These are phyloP conservation scores for Phlebiopsis gigantea DNA, from an alignment of 768 basidiomycete genomes.

Conservation along the genomic window DNA sequence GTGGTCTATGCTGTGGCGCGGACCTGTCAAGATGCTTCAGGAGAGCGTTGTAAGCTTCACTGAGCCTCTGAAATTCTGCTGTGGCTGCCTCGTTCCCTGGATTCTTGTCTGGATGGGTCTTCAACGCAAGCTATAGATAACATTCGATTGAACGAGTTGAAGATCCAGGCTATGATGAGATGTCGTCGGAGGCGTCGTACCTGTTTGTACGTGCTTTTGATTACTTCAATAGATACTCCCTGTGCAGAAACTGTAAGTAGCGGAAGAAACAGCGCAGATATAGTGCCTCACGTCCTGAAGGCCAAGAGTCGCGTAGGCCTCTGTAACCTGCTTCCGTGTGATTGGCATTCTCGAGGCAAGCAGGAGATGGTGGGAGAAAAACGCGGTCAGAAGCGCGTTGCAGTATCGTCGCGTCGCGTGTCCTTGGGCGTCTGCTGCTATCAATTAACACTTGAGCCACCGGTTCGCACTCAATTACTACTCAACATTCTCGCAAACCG, in stretches of 20 bases:
- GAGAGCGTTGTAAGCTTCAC: slow-evolving; percentile 63
- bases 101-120: slow-evolving; percentile 77
- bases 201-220: slow-evolving; percentile 68
- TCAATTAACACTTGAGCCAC: no score
- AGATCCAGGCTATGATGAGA: background rate
- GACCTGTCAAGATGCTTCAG: slow-evolving; percentile 46
- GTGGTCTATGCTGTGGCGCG: slow-evolving; percentile 21
- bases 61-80: slow-evolving; percentile 60
- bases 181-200: slow-evolving; percentile 26
- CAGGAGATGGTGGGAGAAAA: slow-evolving; percentile 6
- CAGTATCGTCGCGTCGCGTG: slow-evolving; percentile 9
- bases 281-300: slow-evolving; percentile 44
- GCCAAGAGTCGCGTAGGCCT: slow-evolving; percentile 42
- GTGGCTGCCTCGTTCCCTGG: slow-evolving; percentile 61
- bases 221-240: slow-evolving; percentile 58
- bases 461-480: no score
- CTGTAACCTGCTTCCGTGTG: slow-evolving; percentile 29
- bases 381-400: slow-evolving; percentile 9
- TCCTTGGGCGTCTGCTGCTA: slow-evolving; percentile 4
- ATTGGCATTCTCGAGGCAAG: slow-evolving; percentile 27
- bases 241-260: slow-evolving; percentile 19
- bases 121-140: slow-evolving; percentile 46
- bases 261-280: no score
- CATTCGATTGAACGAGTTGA: background rate
- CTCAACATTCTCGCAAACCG: no score